A percentile compares a stretch with the other conserved stretches of the same genome.
Conservation (phyloP, 2,329 filamentous ascomycete species). For the Trichoderma koningii region DNA sequence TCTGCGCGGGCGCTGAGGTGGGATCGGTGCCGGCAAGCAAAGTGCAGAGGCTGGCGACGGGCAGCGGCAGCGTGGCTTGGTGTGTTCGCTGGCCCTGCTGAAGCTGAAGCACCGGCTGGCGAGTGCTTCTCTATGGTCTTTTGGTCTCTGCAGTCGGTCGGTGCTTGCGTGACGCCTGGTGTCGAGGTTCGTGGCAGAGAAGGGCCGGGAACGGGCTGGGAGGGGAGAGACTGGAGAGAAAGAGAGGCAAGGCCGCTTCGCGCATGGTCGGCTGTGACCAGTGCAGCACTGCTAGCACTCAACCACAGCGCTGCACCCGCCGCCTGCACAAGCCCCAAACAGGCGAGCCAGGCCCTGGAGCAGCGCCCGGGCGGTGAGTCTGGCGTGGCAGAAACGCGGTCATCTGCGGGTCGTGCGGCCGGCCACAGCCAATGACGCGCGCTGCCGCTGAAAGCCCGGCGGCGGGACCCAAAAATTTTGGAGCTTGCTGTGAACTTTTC, state of each 20-base stretch:
- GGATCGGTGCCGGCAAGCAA: slow-evolving; percentile 10
- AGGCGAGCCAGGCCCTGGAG: slow-evolving; percentile 22
- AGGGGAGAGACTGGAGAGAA: slow-evolving; percentile 22
- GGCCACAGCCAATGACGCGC: slow-evolving; percentile 39
- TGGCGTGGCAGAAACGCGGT: slow-evolving; percentile 40
- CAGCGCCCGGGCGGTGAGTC: slow-evolving; percentile 38
- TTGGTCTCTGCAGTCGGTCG: not conserved
- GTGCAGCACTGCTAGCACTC: no score
- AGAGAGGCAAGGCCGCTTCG: slow-evolving; percentile 27
- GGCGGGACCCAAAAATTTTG: slow-evolving; percentile 28
- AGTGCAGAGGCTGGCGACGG: not conserved
- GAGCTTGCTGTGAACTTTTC: slow-evolving; percentile 26
- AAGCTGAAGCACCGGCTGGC: not conserved
- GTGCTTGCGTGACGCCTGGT: slow-evolving; percentile 3
- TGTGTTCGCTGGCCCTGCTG: slow-evolving; percentile 1
- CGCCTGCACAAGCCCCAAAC: slow-evolving; percentile 15
- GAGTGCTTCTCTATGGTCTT: not conserved
- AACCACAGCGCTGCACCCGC: slow-evolving; percentile 14
- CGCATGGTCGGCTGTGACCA: slow-evolving; percentile 27
- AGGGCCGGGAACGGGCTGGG: slow-evolving; percentile 20
- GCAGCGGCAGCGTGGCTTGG: not conserved
- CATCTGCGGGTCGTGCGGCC: slow-evolving; percentile 28
- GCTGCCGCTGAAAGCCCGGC: slow-evolving; percentile 34
- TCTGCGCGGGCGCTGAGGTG: slow-evolving; percentile 20
- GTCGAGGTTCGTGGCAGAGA: slow-evolving; percentile 17